A percentile compares a stretch with the other conserved stretches of the same genome.
Conservation (phyloP, 192 early-diverging fungal genomes). For the Dimargaris xerosporica region DNA sequence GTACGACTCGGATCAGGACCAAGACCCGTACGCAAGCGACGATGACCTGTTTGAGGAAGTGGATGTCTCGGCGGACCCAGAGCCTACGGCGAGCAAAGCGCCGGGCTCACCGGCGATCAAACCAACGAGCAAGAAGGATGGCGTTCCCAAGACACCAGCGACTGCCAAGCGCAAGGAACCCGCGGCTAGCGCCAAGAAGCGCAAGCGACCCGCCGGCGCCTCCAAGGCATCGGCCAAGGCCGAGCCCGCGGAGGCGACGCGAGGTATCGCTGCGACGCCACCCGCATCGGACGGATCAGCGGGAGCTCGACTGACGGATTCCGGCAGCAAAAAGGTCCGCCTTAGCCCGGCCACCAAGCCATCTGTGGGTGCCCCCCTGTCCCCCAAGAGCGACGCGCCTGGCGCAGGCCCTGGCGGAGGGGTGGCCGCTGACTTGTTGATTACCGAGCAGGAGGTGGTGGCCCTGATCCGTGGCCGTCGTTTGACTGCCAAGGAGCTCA, state of each 20-base stretch:
- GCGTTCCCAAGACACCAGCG: background rate
- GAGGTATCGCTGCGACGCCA: background rate
- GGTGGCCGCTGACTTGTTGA: constrained; percentile 24
- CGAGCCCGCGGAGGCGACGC: constrained; percentile 11
- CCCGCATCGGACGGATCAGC: constrained; percentile 13
- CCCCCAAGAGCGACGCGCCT: background rate
- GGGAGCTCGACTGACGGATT: constrained; percentile 12
- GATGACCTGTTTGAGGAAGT: constrained; percentile 13
- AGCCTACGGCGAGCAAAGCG: background rate
- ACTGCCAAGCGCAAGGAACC: background rate
- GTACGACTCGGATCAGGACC: constrained; percentile 44
- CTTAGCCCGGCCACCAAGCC: constrained; percentile 6
- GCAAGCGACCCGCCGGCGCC: constrained; percentile 24
- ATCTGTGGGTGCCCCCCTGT: background rate
- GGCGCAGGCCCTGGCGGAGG: background rate
- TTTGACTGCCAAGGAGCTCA: constrained; percentile 47
- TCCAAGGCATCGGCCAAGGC: constrained; percentile 1
- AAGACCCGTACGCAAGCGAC: constrained; percentile 37
- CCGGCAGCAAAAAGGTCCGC: constrained; percentile 17
- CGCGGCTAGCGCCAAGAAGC: constrained; percentile 23
- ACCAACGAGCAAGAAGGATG: constrained; percentile 8
- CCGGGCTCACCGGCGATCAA: constrained; percentile 11
- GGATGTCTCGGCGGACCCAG: constrained; percentile 6
- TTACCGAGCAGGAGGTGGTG: constrained; percentile 53
- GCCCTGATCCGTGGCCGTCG: constrained; percentile 35